Base-by-base conservation (phyloP, 768 basidiomycete species). In the Mycena olivaceomarginata region DNA sequence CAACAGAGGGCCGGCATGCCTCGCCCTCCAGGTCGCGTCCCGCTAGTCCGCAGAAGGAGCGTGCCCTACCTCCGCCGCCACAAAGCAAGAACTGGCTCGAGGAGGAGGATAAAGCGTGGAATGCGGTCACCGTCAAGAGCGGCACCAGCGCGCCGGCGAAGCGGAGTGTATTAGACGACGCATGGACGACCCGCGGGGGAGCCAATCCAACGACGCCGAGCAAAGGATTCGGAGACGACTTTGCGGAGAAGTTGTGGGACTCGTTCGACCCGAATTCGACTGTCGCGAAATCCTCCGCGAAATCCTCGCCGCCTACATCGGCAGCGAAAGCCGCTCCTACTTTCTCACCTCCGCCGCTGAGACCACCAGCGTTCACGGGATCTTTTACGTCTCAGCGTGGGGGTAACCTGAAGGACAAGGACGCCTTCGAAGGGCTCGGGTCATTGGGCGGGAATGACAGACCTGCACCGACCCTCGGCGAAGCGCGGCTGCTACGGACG, bases 351-450 rank as follows among this genome's bases (percentile, higher is more conserved):
- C 67, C 71, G 6, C 83, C 82, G 20, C 70, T 82, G 56, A 83
- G 80, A 12, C 83, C 79, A 51, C 80, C 82, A 25, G 85, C 83
- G 8, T 84, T 82, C 57, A 85, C 85, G 48, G 84, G 85, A 37
- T 76, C 76, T 57, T 70, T 65, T 37, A 57, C 79, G 25, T 43
- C 60, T 31, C 74, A 51, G 64, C 76, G 67, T 20, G 67, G 66
- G 40, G 66, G 62, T 22, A 64, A 88, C 83, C 87, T 88, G n/a
- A 94, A 88, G 84, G 88, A 88, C 22, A 94, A 90, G 78, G 96
- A 97, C 81, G 96, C 96, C 6, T 97, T 97, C 77, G 94, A 95
- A 46, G 95, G 94, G 13, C 85, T 97, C 39, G 62, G 95, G 92
- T 10, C 82, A 94, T 25, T 83, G 85, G 74, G 81, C 85, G 40